phyloP scores from a whole-genome alignment of 2,329 filamentous ascomycete species.

The Calonectria pteridis region DNA sequence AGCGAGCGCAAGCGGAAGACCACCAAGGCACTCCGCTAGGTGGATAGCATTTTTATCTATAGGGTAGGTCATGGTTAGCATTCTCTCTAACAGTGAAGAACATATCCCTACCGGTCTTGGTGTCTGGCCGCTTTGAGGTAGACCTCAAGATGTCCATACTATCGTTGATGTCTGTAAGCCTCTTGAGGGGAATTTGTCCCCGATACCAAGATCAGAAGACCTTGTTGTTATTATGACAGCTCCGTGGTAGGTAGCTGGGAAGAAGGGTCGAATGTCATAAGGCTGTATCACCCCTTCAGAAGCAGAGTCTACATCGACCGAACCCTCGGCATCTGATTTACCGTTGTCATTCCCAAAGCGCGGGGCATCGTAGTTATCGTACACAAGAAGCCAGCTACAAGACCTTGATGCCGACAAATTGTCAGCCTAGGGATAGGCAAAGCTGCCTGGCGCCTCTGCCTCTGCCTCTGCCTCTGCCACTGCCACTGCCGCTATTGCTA shows the following conservation, averaged over 20 bases:
- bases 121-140: background rate
- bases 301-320: background rate
- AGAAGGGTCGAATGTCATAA: background rate
- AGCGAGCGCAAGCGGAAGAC: slow-evolving; percentile 60
- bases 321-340: background rate
- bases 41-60: background rate
- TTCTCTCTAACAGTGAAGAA: background rate
- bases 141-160: background rate
- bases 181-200: background rate
- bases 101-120: background rate
- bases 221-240: background rate
- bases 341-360: slow-evolving; percentile 30
- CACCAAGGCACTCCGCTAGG: slow-evolving; percentile 24
- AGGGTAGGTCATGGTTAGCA: background rate
- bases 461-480: too few relatives aligned
- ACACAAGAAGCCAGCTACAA: slow-evolving; percentile 14
- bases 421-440: too few relatives aligned
- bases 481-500: too few relatives aligned
- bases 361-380: slow-evolving; percentile 59
- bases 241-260: slow-evolving; percentile 4
- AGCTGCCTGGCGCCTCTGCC: too few relatives aligned
- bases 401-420: too few relatives aligned
- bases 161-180: background rate
- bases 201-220: background rate
- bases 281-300: background rate